Evolutionary conservation across 2,329 filamentous ascomycete species (phyloP).

Genomic region (Colletotrichum spaethianum): DNA sequence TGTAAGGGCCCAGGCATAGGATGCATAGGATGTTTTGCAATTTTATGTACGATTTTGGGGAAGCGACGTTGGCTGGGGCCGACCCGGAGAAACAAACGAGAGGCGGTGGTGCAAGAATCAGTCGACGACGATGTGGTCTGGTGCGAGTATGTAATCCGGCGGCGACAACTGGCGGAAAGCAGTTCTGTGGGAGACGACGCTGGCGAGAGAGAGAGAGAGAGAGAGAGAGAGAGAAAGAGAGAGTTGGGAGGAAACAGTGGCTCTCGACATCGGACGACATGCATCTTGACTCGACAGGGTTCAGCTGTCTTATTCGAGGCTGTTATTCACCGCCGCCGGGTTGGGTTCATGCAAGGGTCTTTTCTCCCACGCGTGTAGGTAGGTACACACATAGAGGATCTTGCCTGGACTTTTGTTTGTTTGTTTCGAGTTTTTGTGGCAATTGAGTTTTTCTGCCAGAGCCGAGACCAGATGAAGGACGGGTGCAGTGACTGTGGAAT

Average conservation of each 20-base stretch:
- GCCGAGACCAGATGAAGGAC: not conserved
- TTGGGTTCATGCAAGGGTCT: slow-evolving; percentile 40
- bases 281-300: slow-evolving; percentile 24
- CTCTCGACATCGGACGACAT: slow-evolving; percentile 36
- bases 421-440: not conserved
- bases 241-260: not conserved
- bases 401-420: not conserved
- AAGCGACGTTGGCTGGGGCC: not conserved
- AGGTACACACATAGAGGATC: not conserved
- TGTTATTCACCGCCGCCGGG: slow-evolving; percentile 36
- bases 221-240: too few species aligned
- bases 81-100: not conserved
- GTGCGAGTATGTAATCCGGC: not conserved
- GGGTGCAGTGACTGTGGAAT: too few species aligned
- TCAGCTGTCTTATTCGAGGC: slow-evolving; percentile 21
- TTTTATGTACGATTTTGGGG: not conserved
- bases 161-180: slow-evolving; percentile 5
- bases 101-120: slow-evolving; percentile 16
- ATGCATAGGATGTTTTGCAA: not conserved
- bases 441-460: slow-evolving; percentile 18
- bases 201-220: too few species aligned
- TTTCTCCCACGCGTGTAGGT: not conserved
- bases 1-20: not conserved
- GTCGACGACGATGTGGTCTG: slow-evolving; percentile 26
- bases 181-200: not conserved